Evolutionary conservation across 2,329 filamentous ascomycete species (phyloP).

Genomic region (Penicillium oxalicum): DNA sequence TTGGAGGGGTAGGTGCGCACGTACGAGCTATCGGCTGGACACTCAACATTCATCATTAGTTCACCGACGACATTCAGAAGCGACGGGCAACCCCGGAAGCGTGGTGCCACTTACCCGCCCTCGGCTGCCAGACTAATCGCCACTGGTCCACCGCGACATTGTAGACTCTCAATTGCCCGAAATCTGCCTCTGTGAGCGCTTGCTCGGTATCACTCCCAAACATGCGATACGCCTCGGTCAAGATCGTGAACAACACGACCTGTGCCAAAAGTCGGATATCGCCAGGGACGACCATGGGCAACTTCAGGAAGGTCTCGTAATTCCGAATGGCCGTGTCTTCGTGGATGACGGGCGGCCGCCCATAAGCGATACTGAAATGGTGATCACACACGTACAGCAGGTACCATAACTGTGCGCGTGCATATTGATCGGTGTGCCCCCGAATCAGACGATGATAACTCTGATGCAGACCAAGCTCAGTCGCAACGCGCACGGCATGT

Average conservation of each 20-base stretch:
- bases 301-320: conserved; percentile 52
- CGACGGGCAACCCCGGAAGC: too few relatives aligned
- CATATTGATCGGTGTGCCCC: conserved; percentile 46
- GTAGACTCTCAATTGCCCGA: conserved; percentile 44
- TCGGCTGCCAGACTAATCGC: conserved; percentile 46
- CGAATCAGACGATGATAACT: conserved; percentile 47
- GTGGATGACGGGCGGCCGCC: conserved; percentile 53
- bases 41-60: background rate
- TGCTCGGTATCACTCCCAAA: conserved; percentile 54
- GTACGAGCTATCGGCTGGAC: conserved; percentile 38
- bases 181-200: conserved; percentile 47
- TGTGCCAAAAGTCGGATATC: conserved; percentile 55
- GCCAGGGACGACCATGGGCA: conserved; percentile 47
- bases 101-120: conserved; percentile 34
- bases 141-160: conserved; percentile 49
- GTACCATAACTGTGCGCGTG: conserved; percentile 57
- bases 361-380: conserved; percentile 59
- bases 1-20: conserved; percentile 47
- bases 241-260: conserved; percentile 53
- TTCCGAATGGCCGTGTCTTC: conserved; percentile 54
- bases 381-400: conserved; percentile 61
- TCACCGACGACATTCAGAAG: background rate
- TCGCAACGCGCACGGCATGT: conserved; percentile 53
- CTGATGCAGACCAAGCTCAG: conserved; percentile 52
- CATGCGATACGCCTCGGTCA: conserved; percentile 51